A percentile compares a stretch with the other conserved stretches of the same genome.
Conservation (phyloP, 768 basidiomycete species). For the Lentinula guzmanii region DNA sequence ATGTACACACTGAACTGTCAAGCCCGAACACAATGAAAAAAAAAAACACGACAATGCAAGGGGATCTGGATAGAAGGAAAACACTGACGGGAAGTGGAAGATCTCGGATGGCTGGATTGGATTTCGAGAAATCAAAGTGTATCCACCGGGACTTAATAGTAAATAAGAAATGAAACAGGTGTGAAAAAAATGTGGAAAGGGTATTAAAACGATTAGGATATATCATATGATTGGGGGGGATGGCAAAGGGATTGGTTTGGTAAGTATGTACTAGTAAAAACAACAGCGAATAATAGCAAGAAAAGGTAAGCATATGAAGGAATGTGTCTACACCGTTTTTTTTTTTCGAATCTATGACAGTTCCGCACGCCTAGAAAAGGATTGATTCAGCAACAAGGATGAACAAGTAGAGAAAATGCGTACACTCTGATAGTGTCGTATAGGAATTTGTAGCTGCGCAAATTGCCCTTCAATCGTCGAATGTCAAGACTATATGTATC, state of each 20-base stretch:
- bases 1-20: neutral
- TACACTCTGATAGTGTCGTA: conserved; percentile 86
- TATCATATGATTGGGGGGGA: neutral
- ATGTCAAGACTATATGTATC: conserved; percentile 92
- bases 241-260: neutral
- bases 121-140: neutral
- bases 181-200: neutral
- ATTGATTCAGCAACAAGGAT: neutral
- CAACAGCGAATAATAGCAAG: neutral
- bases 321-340: neutral
- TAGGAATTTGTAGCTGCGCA: conserved; percentile 89
- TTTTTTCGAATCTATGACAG: neutral
- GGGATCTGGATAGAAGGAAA: no score
- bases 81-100: neutral
- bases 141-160: neutral
- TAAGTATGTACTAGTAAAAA: neutral
- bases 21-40: neutral
- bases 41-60: neutral
- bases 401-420: conserved; percentile 24
- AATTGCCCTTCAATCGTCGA: conserved; percentile 84
- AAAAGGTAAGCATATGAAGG: neutral
- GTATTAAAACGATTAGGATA: neutral
- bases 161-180: neutral
- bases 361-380: neutral
- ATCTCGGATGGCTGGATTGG: neutral